These are phyloP conservation scores for Nicotiana attenuata DNA, from an alignment of 257 asterid species.

Conservation along the genomic window DNA sequence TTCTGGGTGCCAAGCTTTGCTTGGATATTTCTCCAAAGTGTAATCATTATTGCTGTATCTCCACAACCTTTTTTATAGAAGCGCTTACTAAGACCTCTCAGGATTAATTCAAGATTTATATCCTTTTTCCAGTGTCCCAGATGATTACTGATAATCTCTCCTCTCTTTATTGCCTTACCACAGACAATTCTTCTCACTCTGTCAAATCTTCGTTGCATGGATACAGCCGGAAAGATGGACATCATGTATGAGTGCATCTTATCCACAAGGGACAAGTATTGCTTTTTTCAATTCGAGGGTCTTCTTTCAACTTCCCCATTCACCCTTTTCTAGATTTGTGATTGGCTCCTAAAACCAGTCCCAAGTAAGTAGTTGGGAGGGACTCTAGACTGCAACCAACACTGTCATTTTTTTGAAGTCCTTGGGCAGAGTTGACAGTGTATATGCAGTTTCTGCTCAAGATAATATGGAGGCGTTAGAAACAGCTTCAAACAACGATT, in stretches of 20 bases:
- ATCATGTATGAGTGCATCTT: not conserved
- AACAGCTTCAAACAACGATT: too few relatives aligned
- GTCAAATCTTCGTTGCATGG: not conserved
- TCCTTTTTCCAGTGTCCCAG: not conserved
- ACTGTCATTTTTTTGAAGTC: not conserved
- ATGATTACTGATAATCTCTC: not conserved
- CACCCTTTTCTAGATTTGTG: not conserved
- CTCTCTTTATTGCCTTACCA: not conserved
- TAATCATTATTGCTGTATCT: not conserved
- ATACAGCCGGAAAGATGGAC: not conserved
- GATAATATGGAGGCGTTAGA: too few relatives aligned
- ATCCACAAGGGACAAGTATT: not conserved
- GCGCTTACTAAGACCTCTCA: not conserved
- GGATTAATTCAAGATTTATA: not conserved
- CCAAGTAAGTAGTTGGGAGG: not conserved
- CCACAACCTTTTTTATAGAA: not conserved
- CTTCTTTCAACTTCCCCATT: not conserved
- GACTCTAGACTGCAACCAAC: not conserved
- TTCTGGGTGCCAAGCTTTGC: not conserved
- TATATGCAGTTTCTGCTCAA: too few relatives aligned
- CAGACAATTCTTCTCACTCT: not conserved
- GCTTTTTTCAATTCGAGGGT: not conserved
- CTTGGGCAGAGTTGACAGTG: not conserved
- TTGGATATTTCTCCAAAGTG: not conserved
- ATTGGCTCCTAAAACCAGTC: not conserved